Evolutionary conservation across 2,329 filamentous ascomycete genomes (phyloP).

Genomic region (Colletotrichum zoysiae): DNA sequence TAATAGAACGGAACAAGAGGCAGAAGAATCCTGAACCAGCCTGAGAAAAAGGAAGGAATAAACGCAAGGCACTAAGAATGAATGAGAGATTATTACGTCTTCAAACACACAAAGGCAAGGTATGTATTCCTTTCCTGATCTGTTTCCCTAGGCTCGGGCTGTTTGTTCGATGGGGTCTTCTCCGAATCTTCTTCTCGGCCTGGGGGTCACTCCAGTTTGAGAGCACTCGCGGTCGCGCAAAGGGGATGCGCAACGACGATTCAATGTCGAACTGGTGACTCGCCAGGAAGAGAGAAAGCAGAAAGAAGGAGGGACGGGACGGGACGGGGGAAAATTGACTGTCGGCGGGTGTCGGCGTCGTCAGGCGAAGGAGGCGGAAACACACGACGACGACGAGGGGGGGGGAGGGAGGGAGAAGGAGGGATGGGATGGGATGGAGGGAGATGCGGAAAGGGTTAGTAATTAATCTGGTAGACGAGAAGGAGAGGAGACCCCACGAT

Average conservation of each 20-base stretch:
- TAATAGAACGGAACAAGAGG: constrained; percentile 25
- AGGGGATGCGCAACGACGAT: constrained; percentile 14
- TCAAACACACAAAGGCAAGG: not conserved
- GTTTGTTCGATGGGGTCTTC: not conserved
- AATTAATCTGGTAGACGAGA: constrained; percentile 19
- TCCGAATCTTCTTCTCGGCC: constrained; percentile 6
- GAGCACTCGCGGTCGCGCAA: constrained; percentile 28
- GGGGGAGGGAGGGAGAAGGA: constrained; percentile 23
- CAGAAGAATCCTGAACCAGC: constrained; percentile 2
- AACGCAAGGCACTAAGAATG: not conserved
- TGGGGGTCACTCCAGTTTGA: constrained; percentile 22
- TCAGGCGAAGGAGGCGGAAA: constrained; percentile 14
- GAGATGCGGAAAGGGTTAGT: constrained; percentile 29
- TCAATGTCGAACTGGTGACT: constrained; percentile 20
- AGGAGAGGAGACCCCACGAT: constrained; percentile 1
- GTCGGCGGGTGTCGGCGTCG: constrained; percentile 38
- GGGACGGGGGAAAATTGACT: constrained; percentile 10
- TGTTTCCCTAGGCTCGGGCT: not conserved
- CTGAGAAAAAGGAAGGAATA: constrained; percentile 9
- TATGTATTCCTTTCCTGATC: not conserved
- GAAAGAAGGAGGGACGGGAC: constrained; percentile 19
- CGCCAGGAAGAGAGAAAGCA: constrained; percentile 22
- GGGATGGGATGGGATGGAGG: constrained; percentile 3
- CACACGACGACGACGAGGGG: constrained; percentile 33
- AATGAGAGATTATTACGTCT: constrained; percentile 21